Percentiles rank a stretch among this genome's conserved stretches.
Evolutionary conservation across 192 early-diverging fungal genomes (phyloP).

Genomic region (Backusella westeae): DNA sequence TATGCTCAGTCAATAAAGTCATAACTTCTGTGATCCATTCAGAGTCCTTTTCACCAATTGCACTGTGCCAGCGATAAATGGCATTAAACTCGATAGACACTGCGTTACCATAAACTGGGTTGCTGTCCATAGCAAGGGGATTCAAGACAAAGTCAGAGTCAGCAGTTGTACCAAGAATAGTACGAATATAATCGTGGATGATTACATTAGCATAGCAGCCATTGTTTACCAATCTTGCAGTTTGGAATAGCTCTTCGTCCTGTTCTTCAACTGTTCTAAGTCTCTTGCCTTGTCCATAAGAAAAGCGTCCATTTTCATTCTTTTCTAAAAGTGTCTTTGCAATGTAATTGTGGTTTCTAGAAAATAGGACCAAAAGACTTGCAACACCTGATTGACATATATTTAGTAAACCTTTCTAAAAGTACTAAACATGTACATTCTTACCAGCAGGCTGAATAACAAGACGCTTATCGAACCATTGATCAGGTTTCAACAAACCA

Average conservation of each 20-base stretch:
- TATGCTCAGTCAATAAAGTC: neutral
- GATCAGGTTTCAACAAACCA: slow-evolving; percentile 24
- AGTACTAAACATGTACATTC: neutral
- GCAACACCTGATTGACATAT: slow-evolving; percentile 26
- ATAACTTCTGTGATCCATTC: slow-evolving; percentile 36
- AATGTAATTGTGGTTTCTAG: slow-evolving; percentile 53
- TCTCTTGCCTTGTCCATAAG: slow-evolving; percentile 16
- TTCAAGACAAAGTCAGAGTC: slow-evolving; percentile 33
- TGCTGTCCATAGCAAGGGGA: slow-evolving; percentile 15
- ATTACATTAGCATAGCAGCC: slow-evolving; percentile 44
- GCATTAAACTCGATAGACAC: slow-evolving; percentile 44
- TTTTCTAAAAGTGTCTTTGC: slow-evolving; percentile 41
- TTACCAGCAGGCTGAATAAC: slow-evolving; percentile 25
- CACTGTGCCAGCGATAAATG: slow-evolving; percentile 49
- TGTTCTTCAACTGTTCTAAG: slow-evolving; percentile 15
- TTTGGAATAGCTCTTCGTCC: slow-evolving; percentile 52
- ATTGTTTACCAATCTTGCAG: slow-evolving; percentile 46
- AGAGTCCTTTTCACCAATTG: slow-evolving; percentile 37
- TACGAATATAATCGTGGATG: slow-evolving; percentile 44
- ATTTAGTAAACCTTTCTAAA: neutral
- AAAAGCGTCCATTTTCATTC: slow-evolving; percentile 41
- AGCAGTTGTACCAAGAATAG: slow-evolving; percentile 40
- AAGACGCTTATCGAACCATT: slow-evolving; percentile 27
- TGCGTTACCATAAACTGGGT: slow-evolving; percentile 34
- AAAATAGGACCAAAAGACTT: slow-evolving; percentile 42